These are phyloP conservation scores for Epichloe festucae DNA, from an alignment of 2,329 filamentous ascomycete species.

Conservation along the genomic window DNA sequence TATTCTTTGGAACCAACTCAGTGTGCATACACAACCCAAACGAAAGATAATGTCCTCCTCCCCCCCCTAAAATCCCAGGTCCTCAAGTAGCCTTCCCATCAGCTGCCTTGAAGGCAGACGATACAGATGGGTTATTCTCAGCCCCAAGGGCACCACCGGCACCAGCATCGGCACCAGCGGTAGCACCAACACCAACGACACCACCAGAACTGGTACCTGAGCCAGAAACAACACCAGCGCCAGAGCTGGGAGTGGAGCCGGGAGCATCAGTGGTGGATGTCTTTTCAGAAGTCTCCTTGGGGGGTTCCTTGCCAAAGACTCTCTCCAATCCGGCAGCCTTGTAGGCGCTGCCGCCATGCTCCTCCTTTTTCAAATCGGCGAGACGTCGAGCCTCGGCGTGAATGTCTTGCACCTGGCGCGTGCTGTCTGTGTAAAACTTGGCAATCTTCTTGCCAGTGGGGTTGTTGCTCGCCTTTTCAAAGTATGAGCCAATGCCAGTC, in stretches of 20 bases:
- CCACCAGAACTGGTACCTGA: neutral
- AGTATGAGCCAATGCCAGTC: conserved; percentile 69
- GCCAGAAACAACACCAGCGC: neutral
- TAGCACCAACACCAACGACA: neutral
- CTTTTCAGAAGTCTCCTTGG: conserved; percentile 14
- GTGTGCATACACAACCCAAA: neutral
- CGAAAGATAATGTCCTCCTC: neutral
- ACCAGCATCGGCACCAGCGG: conserved; percentile 1
- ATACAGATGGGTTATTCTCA: conserved; percentile 2
- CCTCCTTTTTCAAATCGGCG: conserved; percentile 71
- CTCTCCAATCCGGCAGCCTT: conserved; percentile 45
- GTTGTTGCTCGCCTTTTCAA: conserved; percentile 80
- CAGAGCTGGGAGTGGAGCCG: conserved; percentile 1
- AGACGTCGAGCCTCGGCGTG: conserved; percentile 82
- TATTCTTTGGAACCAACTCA: neutral
- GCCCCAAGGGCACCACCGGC: conserved; percentile 5
- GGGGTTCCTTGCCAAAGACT: conserved; percentile 41
- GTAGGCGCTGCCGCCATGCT: conserved; percentile 45
- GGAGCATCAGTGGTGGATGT: conserved; percentile 9
- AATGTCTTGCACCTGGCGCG: conserved; percentile 87
- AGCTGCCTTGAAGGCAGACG: conserved; percentile 13
- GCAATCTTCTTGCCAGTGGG: conserved; percentile 81
- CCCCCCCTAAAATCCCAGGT: neutral
- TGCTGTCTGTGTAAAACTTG: conserved; percentile 72
- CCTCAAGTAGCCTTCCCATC: conserved; percentile 13